phyloP scores from a whole-genome alignment of 441 rosid species.

The Pelargonium myrrhifolium region DNA sequence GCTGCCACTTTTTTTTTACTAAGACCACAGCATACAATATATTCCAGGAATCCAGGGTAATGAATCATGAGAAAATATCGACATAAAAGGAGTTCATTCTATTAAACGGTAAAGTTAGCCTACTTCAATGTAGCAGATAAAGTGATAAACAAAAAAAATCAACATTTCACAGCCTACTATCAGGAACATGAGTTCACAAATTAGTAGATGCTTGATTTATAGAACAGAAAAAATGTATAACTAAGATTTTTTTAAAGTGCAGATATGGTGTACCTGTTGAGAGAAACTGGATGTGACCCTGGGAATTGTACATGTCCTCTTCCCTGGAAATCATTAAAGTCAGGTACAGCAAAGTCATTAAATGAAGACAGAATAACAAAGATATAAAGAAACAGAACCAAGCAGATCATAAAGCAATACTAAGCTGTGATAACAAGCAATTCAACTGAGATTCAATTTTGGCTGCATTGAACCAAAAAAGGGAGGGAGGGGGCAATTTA shows the following conservation, averaged over 20 bases:
- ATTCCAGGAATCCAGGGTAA: no score
- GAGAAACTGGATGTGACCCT: conserved; percentile 98
- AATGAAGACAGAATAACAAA: neutral
- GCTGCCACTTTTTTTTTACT: no score
- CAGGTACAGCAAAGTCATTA: neutral
- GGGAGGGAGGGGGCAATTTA: neutral
- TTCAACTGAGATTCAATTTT: neutral
- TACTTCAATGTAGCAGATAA: neutral
- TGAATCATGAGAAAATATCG: neutral
- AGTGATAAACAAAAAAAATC: neutral
- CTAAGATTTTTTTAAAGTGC: no score
- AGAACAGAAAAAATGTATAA: conserved; percentile 16
- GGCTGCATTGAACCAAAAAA: neutral
- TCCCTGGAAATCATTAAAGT: conserved; percentile 41
- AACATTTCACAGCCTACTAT: neutral
- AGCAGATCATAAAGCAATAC: no score
- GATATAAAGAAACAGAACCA: neutral
- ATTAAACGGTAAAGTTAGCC: neutral
- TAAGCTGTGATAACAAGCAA: no score
- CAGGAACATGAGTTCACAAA: neutral
- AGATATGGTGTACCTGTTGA: conserved; percentile 56
- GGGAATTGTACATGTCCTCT: conserved; percentile 81
- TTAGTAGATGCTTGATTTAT: neutral
- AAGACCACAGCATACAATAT: no score
- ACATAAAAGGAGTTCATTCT: neutral